phyloP scores from a whole-genome alignment of 1,284 basidiomycete species.

The Trametes versicolor region DNA sequence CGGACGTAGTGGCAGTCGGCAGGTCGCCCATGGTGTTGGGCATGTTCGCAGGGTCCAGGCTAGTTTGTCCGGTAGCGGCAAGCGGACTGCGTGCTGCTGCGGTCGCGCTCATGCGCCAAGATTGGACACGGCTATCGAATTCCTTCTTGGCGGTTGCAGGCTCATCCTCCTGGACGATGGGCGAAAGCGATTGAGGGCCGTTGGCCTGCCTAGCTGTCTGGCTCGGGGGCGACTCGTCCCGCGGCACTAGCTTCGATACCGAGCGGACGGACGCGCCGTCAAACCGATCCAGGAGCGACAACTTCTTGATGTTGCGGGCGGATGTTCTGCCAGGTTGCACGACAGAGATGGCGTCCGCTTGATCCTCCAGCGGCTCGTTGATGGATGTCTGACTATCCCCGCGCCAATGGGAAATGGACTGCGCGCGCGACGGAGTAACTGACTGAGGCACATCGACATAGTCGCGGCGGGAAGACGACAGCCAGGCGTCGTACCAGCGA shows the following conservation, averaged over 20 bases:
- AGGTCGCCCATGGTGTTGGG: constrained; percentile 53
- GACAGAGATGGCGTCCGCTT: constrained; percentile 44
- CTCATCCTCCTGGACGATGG: constrained; percentile 70
- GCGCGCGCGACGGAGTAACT: constrained; percentile 50
- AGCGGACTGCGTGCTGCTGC: constrained; percentile 57
- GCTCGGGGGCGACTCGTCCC: constrained; percentile 41
- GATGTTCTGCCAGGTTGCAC: constrained; percentile 35
- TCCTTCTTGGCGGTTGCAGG: constrained; percentile 57
- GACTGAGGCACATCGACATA: constrained; percentile 54
- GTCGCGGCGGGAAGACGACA: constrained; percentile 59
- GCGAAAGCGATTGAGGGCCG: constrained; percentile 52
- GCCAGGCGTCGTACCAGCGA: constrained; percentile 78
- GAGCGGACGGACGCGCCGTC: constrained; percentile 54
- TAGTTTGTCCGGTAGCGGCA: constrained; percentile 59
- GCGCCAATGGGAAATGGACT: constrained; percentile 58
- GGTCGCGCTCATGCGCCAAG: constrained; percentile 67
- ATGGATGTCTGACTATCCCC: constrained; percentile 63
- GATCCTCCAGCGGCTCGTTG: constrained; percentile 56
- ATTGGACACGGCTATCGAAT: constrained; percentile 65
- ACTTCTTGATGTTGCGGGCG: constrained; percentile 68
- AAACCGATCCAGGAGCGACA: constrained; percentile 73
- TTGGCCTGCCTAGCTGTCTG: constrained; percentile 40
- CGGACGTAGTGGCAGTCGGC: constrained; percentile 48
- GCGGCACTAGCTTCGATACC: constrained; percentile 39
- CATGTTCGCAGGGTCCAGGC: constrained; percentile 62